phyloP scores from a whole-genome alignment of 176 grass and related monocot species.

The Oryza australiensis region DNA sequence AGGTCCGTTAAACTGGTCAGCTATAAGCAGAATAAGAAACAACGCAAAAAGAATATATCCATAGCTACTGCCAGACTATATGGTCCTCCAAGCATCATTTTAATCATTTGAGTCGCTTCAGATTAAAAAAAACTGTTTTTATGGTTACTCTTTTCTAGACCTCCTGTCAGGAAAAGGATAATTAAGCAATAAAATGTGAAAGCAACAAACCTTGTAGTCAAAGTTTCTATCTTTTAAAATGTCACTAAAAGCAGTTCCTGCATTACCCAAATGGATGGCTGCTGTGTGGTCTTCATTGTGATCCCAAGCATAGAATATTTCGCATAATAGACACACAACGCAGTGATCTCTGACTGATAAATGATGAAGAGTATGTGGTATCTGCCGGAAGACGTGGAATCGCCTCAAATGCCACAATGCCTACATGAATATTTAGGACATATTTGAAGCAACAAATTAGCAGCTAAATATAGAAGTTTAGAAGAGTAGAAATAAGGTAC shows the following conservation, averaged over 20 bases:
- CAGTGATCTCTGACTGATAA: not conserved
- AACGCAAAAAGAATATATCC: too few relatives aligned
- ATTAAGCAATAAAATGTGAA: not conserved
- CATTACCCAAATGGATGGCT: not conserved
- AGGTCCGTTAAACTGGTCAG: too few relatives aligned
- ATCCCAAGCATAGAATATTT: constrained; percentile 16
- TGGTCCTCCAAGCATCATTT: too few relatives aligned
- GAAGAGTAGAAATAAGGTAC: not conserved
- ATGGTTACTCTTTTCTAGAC: too few relatives aligned
- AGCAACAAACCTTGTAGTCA: constrained; percentile 4
- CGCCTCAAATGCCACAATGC: constrained; percentile 18
- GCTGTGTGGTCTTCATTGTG: not conserved
- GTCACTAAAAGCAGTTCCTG: constrained; percentile 10
- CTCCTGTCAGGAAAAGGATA: too few relatives aligned
- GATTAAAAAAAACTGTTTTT: too few relatives aligned
- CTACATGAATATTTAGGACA: not conserved
- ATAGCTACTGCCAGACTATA: too few relatives aligned
- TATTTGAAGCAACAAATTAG: too few relatives aligned
- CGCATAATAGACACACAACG: not conserved
- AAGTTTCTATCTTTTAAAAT: constrained; percentile 4
- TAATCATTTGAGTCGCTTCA: too few relatives aligned
- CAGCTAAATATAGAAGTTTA: too few relatives aligned
- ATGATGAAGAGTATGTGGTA: constrained; percentile 18
- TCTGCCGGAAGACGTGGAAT: constrained; percentile 16
- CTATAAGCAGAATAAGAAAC: too few relatives aligned